Evolutionary conservation across 2,329 filamentous ascomycete genomes (phyloP).

Genomic region (Rutstroemia sp.): DNA sequence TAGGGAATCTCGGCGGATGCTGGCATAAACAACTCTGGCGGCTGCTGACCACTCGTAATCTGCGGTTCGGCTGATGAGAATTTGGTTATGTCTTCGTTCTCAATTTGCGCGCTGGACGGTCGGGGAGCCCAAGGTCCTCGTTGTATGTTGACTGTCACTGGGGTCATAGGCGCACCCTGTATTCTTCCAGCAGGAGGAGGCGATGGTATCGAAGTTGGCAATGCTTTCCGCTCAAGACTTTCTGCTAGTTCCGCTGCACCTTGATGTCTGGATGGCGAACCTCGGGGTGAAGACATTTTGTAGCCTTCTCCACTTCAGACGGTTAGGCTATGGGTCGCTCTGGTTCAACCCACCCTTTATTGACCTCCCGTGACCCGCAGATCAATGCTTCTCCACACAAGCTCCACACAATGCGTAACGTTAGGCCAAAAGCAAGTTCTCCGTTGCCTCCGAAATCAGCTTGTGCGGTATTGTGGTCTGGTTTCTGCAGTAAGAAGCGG

Average conservation of each 20-base stretch:
- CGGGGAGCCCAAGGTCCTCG: slow-evolving; percentile 44
- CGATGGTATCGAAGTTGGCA: slow-evolving; percentile 17
- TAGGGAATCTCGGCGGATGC: slow-evolving; percentile 23
- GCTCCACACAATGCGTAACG: no score
- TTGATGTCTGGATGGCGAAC: slow-evolving; percentile 9
- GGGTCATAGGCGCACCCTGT: slow-evolving; percentile 46
- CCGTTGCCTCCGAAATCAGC: neutral
- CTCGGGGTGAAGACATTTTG: slow-evolving; percentile 12
- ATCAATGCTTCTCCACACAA: neutral
- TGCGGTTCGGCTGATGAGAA: neutral
- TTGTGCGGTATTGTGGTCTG: neutral
- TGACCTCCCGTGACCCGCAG: slow-evolving; percentile 1
- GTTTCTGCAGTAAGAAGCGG: neutral
- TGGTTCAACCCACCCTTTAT: neutral
- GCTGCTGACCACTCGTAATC: slow-evolving; percentile 12
- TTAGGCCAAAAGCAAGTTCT: neutral
- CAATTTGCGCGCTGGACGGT: slow-evolving; percentile 46
- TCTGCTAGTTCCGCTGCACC: slow-evolving; percentile 19
- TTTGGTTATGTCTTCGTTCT: slow-evolving; percentile 25
- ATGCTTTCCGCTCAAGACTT: slow-evolving; percentile 13
- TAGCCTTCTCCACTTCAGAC: slow-evolving; percentile 13
- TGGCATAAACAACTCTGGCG: slow-evolving; percentile 16
- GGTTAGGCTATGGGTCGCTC: slow-evolving; percentile 16
- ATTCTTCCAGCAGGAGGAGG: slow-evolving; percentile 30
- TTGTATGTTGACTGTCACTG: slow-evolving; percentile 48